Conservation (phyloP, 192 early-diverging fungal genomes). For the Podila horticola region DNA sequence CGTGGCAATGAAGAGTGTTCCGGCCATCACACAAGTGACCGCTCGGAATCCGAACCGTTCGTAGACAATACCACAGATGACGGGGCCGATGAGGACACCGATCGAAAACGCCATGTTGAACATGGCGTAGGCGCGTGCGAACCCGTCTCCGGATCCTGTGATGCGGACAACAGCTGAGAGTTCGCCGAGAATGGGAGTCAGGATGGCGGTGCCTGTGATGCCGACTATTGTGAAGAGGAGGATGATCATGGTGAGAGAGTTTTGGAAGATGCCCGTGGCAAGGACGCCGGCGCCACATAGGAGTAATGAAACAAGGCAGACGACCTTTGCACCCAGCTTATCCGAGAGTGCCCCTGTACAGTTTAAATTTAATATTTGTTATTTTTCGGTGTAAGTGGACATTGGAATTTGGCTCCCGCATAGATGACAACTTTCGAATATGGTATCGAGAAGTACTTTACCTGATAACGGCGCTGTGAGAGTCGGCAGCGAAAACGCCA, state of each 20-base stretch:
- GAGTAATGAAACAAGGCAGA: constrained; percentile 18
- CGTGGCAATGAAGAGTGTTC: constrained; percentile 7
- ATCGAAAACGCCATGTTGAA: constrained; percentile 82
- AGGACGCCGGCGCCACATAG: constrained; percentile 16
- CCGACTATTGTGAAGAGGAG: constrained; percentile 30
- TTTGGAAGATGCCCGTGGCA: neutral
- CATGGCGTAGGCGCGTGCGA: constrained; percentile 72
- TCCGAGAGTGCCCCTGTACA: constrained; percentile 31
- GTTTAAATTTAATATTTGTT: too few species aligned
- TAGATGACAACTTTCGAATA: neutral
- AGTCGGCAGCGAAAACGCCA: constrained; percentile 77
- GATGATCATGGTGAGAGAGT: constrained; percentile 35
- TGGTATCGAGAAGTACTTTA: neutral
- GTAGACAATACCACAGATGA: constrained; percentile 67
- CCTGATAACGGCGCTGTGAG: constrained; percentile 70
- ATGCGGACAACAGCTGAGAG: constrained; percentile 67
- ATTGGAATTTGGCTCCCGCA: neutral
- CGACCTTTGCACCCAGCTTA: constrained; percentile 27
- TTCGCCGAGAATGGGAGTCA: constrained; percentile 38
- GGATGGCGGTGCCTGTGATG: constrained; percentile 32
- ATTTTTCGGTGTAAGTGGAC: too few species aligned
- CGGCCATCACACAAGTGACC: constrained; percentile 16
- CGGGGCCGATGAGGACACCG: constrained; percentile 79
- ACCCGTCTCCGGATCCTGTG: constrained; percentile 67
- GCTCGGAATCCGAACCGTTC: constrained; percentile 59